Conservation (phyloP, 2,329 filamentous ascomycete genomes). For the Chaetothyriales sp. region DNA sequence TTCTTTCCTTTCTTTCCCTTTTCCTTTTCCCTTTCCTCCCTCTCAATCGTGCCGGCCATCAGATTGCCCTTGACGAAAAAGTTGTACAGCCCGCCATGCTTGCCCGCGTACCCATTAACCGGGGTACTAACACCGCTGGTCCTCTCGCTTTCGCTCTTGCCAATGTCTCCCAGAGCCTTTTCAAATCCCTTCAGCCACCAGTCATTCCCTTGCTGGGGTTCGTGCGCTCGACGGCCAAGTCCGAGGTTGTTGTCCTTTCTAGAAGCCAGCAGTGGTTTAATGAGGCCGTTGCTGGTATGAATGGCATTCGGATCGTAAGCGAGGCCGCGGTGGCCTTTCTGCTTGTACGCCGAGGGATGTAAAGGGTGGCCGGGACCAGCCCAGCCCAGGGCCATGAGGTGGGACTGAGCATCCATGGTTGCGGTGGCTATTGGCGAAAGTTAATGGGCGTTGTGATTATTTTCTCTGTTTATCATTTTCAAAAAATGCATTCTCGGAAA, state of each 20-base stretch:
- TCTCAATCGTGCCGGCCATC: constrained; percentile 52
- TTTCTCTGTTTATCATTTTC: not conserved
- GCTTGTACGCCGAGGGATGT: constrained; percentile 37
- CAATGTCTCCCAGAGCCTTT: constrained; percentile 56
- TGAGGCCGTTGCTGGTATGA: constrained; percentile 48
- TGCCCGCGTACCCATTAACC: constrained; percentile 26
- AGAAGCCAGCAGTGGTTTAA: constrained; percentile 66
- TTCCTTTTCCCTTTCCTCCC: constrained; percentile 4
- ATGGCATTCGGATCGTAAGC: constrained; percentile 14
- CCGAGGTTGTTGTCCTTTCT: constrained; percentile 64
- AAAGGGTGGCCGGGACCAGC: constrained; percentile 76
- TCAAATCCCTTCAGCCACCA: constrained; percentile 98
- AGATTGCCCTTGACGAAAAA: constrained; percentile 72
- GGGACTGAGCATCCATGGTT: constrained; percentile 66
- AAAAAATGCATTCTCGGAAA: not conserved
- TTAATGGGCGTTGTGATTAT: no score
- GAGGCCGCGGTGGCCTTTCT: constrained; percentile 31
- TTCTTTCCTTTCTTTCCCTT: constrained; percentile 3
- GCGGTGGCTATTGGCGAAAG: not conserved
- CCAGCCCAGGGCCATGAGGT: constrained; percentile 80
- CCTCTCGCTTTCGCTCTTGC: constrained; percentile 22
- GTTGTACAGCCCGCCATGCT: constrained; percentile 53
- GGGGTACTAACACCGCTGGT: constrained; percentile 5
- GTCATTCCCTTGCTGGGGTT: constrained; percentile 56
- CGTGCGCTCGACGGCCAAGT: constrained; percentile 58